These are phyloP conservation scores for Serendipita sp. DNA, from an alignment of 768 basidiomycete species.

Conservation along the genomic window DNA sequence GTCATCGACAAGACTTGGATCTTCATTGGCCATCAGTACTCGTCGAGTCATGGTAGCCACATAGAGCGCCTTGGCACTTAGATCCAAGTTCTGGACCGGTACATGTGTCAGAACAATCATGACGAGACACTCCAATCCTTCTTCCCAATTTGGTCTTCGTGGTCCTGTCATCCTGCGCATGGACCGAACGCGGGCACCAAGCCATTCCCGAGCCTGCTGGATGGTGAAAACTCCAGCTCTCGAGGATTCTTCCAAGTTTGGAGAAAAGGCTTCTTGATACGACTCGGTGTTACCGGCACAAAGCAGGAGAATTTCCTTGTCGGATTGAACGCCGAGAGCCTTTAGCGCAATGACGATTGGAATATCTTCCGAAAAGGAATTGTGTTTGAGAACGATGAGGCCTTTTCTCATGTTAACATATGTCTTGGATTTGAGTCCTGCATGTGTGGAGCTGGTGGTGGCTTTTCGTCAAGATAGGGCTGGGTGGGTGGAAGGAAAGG, in stretches of 20 bases:
- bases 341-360: conserved; percentile 93
- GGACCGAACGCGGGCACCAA: conserved; percentile 83
- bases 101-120: conserved; percentile 92
- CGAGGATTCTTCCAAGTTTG: conserved; percentile 87
- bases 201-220: conserved; percentile 88
- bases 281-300: conserved; percentile 84
- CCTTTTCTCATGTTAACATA: conserved; percentile 93
- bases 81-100: conserved; percentile 63
- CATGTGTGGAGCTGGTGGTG: conserved; percentile 56
- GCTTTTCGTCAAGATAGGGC: not conserved
- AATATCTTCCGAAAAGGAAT: conserved; percentile 92
- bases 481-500: not conserved
- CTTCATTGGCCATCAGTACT: conserved; percentile 91
- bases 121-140: conserved; percentile 90
- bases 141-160: conserved; percentile 76
- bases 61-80: conserved; percentile 88
- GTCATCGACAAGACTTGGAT: conserved; percentile 95
- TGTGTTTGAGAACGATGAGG: conserved; percentile 91
- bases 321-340: conserved; percentile 89
- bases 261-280: conserved; percentile 73
- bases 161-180: conserved; percentile 71
- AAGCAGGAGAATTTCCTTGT: conserved; percentile 91
- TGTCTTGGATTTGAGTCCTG: conserved; percentile 86
- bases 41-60: conserved; percentile 94
- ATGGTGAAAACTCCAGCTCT: conserved; percentile 82